Evolutionary conservation across 305 asterid species (phyloP), one percentile per base, ranked within the genome.

Genomic region (Fraxinus xanthoxyloides): DNA sequence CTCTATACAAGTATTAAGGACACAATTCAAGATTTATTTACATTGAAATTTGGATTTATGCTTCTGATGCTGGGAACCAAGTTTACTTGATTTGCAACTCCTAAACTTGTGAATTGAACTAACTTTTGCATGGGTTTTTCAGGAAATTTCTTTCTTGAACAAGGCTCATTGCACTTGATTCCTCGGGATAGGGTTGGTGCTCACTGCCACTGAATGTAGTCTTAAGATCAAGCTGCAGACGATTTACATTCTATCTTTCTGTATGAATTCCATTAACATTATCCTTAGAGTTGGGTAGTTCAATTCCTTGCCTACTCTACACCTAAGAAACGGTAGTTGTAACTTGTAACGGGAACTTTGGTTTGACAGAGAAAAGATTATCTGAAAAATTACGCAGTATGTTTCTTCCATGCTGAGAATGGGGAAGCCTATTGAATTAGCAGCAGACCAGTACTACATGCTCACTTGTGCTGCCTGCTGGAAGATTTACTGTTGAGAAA

Each of bases 171-270:
- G 89, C 95, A 94, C 72, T 70, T 93, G 87, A 95, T 95, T 80
- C 98, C 98, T 40, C 92, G 98, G 1, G 98, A 95, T 83, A 90
- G 98, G 98, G 98, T 93, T 69, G 99, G 97, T 30, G 89, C 91
- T 87, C 56, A 46, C 56, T 46, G 56, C 19, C 76, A 17, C 54
- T 36, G 65, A 43, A 78, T 34, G 78, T 75, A 72, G 19, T 79
- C 85, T 70, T 83, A 80, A 83, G 56, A 26, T 82, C 79, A 12
- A 83, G 80, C 75, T 67, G 3, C 75, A 35, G 43, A 72, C 72
- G 81, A 80, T 51, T 59, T 56, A 80, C 61, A 48, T 40, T 40
- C 84, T 19, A 30, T 59, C 78, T 82, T 70, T 77, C 80, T 61
- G n/a, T 75, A 40, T 74, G 86, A 83, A 56, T 75, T 80, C 77